These are phyloP conservation scores for Wickerhamiella alocasiicola DNA, from an alignment of 805 yeast species.

Conservation along the genomic window DNA sequence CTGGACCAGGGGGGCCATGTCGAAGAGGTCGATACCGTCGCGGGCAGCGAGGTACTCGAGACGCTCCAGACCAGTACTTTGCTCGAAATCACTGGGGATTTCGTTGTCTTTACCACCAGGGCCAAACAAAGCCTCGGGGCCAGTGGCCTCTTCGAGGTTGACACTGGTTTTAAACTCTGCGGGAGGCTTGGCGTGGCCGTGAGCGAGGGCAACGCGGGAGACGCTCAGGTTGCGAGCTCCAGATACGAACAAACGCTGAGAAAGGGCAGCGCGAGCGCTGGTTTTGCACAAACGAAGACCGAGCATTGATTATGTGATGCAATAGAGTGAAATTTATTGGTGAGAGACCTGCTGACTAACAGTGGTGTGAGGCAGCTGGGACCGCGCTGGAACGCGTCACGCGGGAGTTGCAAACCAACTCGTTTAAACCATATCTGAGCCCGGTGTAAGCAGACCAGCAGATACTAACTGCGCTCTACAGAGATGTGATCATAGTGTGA, in stretches of 20 bases:
- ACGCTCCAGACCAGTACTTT: slow-evolving; percentile 97
- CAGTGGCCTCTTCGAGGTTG: slow-evolving; percentile 61
- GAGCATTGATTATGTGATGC: slow-evolving; percentile 7
- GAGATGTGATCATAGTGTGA: no score
- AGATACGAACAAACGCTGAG: no score
- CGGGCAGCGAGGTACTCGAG: slow-evolving; percentile 84
- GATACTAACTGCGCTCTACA: no score
- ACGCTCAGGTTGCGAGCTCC: slow-evolving; percentile 11
- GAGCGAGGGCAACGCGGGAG: slow-evolving; percentile 3
- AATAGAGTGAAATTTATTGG: slow-evolving; percentile 6
- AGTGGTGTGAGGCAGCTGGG: slow-evolving; percentile 2
- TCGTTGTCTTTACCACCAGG: slow-evolving; percentile 61
- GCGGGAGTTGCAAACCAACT: no score
- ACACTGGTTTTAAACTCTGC: slow-evolving; percentile 18
- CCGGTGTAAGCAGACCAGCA: no score
- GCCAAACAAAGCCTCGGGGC: slow-evolving; percentile 69
- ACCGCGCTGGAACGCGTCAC: no score
- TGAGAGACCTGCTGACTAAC: not conserved
- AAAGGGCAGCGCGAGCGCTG: no score
- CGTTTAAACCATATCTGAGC: no score
- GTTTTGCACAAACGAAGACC: no score
- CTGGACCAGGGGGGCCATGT: slow-evolving; percentile 73
- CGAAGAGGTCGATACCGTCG: slow-evolving; percentile 87
- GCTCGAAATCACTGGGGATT: slow-evolving; percentile 88
- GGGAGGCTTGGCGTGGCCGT: slow-evolving; percentile 13